Evolutionary conservation across 352 stramenopile genomes (phyloP).

Genomic region (Nothophytophthora sp.): DNA sequence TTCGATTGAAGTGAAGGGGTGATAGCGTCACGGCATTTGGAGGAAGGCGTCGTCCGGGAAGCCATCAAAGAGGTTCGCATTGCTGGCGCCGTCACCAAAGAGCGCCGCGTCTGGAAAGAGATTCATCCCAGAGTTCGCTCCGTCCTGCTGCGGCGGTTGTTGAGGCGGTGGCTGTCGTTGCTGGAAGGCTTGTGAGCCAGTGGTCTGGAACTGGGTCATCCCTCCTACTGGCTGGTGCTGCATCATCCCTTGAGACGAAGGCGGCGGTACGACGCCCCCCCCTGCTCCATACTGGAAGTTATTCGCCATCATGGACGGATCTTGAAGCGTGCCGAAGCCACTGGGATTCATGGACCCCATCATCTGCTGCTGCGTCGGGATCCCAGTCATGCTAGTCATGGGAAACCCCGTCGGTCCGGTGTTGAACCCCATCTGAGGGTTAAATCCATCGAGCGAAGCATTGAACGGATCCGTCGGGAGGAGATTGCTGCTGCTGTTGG

Average conservation of each 20-base stretch:
- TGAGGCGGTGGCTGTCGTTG: slow-evolving; percentile 27
- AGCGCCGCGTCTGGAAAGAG: slow-evolving; percentile 27
- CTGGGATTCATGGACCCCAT: slow-evolving; percentile 50
- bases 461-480: slow-evolving; percentile 73
- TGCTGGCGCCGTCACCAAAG: slow-evolving; percentile 43
- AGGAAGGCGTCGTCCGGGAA: slow-evolving; percentile 77
- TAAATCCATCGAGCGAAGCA: slow-evolving; percentile 37
- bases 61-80: slow-evolving; percentile 75
- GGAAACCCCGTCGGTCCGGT: slow-evolving; percentile 33
- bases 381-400: slow-evolving; percentile 36
- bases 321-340: slow-evolving; percentile 35
- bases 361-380: slow-evolving; percentile 46
- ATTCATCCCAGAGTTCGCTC: slow-evolving; percentile 15
- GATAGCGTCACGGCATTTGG: slow-evolving; percentile 62
- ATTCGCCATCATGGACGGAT: slow-evolving; percentile 32
- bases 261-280: slow-evolving; percentile 3
- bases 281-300: slow-evolving; percentile 47
- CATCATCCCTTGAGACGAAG: slow-evolving; percentile 30
- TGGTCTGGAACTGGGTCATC: slow-evolving; percentile 27
- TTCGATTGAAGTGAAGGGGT: slow-evolving; percentile 13
- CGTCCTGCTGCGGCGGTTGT: slow-evolving; percentile 22
- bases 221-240: slow-evolving; percentile 13
- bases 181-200: slow-evolving; percentile 24
- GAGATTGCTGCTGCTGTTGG: slow-evolving; percentile 27
- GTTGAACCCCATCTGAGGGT: slow-evolving; percentile 29